Evolutionary conservation across 2,329 filamentous ascomycete species (phyloP).

Genomic region (Hymenoscyphus repandus): DNA sequence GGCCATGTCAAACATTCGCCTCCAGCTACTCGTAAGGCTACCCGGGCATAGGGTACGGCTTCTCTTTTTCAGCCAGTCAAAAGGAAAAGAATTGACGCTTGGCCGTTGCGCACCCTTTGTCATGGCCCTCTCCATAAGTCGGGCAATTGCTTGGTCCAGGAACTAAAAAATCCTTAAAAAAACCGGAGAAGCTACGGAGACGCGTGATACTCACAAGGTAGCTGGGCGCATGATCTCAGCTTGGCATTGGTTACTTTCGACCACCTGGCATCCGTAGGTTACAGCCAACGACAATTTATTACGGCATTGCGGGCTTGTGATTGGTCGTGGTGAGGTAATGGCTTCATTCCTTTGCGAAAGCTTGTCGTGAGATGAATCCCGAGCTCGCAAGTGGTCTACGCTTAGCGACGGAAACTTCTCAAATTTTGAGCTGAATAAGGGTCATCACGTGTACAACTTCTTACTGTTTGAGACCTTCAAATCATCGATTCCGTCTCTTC

Average conservation of each 20-base stretch:
- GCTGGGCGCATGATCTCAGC: background rate
- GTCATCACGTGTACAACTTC: no score
- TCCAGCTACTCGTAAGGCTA: background rate
- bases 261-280: background rate
- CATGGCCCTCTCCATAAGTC: background rate
- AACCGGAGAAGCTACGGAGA: constrained; percentile 4
- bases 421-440: no score
- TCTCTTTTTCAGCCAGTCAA: background rate
- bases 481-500: no score
- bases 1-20: background rate
- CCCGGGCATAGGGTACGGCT: background rate
- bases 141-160: background rate
- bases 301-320: constrained; percentile 4
- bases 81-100: background rate
- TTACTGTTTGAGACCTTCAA: no score
- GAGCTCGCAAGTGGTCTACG: background rate
- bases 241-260: background rate
- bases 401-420: background rate
- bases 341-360: background rate
- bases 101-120: background rate
- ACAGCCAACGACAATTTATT: background rate
- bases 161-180: background rate
- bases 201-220: background rate
- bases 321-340: constrained; percentile 5
- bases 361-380: background rate